Base-by-base conservation (phyloP, 352 stramenopile species). In the Pilasporangium apinafurcum region DNA sequence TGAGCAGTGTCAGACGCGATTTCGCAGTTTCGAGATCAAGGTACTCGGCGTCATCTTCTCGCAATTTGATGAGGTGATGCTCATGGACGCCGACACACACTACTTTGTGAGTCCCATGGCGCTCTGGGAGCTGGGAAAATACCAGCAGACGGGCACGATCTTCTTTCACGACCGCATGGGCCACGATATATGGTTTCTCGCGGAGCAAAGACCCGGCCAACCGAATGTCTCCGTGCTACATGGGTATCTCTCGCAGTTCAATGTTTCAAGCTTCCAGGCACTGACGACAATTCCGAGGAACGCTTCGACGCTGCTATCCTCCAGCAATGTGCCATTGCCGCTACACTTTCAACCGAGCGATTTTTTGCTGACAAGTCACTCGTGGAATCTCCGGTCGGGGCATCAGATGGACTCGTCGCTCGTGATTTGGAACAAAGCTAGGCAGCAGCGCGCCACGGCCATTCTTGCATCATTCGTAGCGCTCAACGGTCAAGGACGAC, bases 111-210 rank as follows among this genome's bases (percentile, higher is more conserved):
- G 59, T 38, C 72, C 66, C 25, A 58, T 56, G 26, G 50, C 39
- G 44, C 44, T 81, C 0, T 80, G 68, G 66, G 55, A 71, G 1
- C 48, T 56, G 3, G 53, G 59, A 43, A 76, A 77, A 44, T 78
- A 63, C 50, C 47, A 53, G 4, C 47, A 42, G 12, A 79, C 65
- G 1, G 70, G 70, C n/a, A 81, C 62, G 40, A 59, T 83, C 26
- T 72, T 83, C 44, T 80, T 83, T 43, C 60, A 73, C 17, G 70
- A 83, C 29, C 68, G 68, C 12, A 67, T 79, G 14, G 53, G 42
- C 37, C 36, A 64, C 12, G 45, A 61, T 21, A 24, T 49, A 16
- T 53, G 34, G 47, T 66, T 56, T 27, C 53, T 66, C 47, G 56
- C 59, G 17, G 48, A 59, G 20, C 48, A 44, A 6, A 24, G 56